Conservation (phyloP, 2,329 filamentous ascomycete genomes). For the Cryphonectria parasitica region DNA sequence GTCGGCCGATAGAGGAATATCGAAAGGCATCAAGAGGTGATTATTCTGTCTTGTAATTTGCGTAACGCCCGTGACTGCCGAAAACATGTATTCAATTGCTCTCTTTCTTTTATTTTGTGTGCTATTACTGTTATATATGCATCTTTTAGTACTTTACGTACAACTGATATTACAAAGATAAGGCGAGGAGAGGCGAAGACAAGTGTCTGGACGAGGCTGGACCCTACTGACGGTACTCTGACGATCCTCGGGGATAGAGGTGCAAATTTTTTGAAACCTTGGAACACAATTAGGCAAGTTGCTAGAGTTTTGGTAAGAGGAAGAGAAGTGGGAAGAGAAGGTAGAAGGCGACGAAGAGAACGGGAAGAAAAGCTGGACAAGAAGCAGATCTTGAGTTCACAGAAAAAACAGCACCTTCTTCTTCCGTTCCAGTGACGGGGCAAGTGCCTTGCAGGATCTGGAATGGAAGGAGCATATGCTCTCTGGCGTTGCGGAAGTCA, state of each 20-base stretch:
- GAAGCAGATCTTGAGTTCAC: not conserved
- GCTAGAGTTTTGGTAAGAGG: not conserved
- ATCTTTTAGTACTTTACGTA: too few relatives aligned
- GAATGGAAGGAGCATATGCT: not conserved
- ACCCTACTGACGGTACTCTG: not conserved
- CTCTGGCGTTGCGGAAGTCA: not conserved
- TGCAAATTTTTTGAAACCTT: not conserved
- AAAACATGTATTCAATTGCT: not conserved
- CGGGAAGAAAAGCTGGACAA: not conserved
- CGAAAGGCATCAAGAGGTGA: not conserved
- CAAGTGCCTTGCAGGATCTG: not conserved
- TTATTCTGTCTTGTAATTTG: not conserved
- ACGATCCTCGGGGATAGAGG: not conserved
- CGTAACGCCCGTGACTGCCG: not conserved
- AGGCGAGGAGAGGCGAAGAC: not conserved
- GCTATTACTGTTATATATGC: too few relatives aligned
- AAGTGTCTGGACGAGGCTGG: not conserved
- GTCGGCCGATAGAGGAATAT: not conserved
- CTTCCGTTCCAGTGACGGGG: not conserved
- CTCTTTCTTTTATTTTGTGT: not conserved
- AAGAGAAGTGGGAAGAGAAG: constrained; percentile 2
- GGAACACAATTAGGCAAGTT: not conserved
- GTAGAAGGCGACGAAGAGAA: not conserved
- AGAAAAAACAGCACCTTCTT: too few relatives aligned
- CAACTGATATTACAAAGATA: too few relatives aligned